Conservation (phyloP, 768 basidiomycete species). For the Cubamyces lactineus region DNA sequence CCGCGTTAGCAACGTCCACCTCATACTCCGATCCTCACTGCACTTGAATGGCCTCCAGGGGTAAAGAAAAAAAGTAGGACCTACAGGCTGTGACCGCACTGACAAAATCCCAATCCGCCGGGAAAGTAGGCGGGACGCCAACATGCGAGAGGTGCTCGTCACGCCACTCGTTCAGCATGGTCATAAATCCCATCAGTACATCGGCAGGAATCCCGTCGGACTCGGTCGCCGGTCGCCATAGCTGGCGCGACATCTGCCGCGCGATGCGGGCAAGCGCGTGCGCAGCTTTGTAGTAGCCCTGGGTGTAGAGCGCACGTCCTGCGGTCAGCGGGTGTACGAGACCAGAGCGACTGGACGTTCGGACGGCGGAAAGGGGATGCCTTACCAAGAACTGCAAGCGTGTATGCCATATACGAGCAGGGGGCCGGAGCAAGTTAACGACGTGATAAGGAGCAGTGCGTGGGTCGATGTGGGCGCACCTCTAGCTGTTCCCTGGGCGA, state of each 20-base stretch:
- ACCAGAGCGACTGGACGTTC: conserved; percentile 9
- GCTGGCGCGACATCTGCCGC: conserved; percentile 76
- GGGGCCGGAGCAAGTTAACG: conserved; percentile 12
- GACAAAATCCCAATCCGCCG: conserved; percentile 89
- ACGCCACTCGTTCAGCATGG: conserved; percentile 69
- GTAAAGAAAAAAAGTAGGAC: conserved; percentile 23
- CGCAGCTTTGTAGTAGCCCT: conserved; percentile 86
- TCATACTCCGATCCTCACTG: no score
- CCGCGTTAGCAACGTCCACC: conserved; percentile 37
- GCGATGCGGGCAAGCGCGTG: conserved; percentile 84
- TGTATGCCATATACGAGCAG: no score
- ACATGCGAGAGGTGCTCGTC: conserved; percentile 75
- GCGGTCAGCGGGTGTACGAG: conserved; percentile 20
- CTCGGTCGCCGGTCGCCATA: conserved; percentile 81
- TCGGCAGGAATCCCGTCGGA: conserved; percentile 77
- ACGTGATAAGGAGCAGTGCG: background rate
- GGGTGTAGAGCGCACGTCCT: conserved; percentile 12
- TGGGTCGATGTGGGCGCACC: conserved; percentile 41
- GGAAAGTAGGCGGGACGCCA: conserved; percentile 85
- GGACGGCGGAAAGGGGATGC: conserved; percentile 21
- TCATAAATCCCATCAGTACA: conserved; percentile 57
- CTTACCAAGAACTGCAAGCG: conserved; percentile 66
- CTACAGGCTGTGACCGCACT: conserved; percentile 67
- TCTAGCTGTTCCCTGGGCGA: conserved; percentile 81
- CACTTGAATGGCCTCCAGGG: background rate